Percentiles rank a stretch among this genome's conserved stretches.
Conservation (phyloP, 768 basidiomycete genomes). For the Mycena kentingensis region DNA sequence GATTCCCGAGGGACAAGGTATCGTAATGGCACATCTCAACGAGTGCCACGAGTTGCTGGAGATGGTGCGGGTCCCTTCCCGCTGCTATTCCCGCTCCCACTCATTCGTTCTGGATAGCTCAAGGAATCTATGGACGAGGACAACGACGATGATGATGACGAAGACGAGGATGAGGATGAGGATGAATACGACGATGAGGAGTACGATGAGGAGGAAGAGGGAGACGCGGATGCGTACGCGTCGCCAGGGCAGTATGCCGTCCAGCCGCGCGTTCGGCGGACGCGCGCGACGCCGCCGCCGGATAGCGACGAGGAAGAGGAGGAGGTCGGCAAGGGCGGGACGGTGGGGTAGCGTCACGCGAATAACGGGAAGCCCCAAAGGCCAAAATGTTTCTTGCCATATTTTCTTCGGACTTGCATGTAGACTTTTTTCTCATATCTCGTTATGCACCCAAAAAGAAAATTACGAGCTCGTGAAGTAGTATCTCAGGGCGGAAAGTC, state of each 20-base stretch:
- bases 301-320: conserved; percentile 13
- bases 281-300: conserved; percentile 10
- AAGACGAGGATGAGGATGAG: conserved; percentile 12
- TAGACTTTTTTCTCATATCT: no score
- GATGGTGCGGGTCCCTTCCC: conserved; percentile 60
- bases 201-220: background rate
- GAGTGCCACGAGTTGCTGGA: conserved; percentile 96
- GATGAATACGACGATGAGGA: conserved; percentile 4
- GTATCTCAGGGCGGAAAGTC: no score
- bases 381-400: no score
- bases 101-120: background rate
- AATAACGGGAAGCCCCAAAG: no score
- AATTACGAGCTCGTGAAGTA: no score
- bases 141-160: conserved; percentile 9
- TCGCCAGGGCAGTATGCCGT: background rate
- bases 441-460: no score
- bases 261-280: background rate
- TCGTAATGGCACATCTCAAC: conserved; percentile 92
- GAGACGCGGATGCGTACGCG: background rate
- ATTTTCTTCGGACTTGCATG: no score
- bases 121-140: conserved; percentile 21
- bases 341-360: background rate
- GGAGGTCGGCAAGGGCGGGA: conserved; percentile 2
- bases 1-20: conserved; percentile 95
- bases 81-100: background rate